Evolutionary conservation across 768 basidiomycete genomes (phyloP), one percentile per base, ranked within the genome.

Genomic region (Hericium rajendrae): DNA sequence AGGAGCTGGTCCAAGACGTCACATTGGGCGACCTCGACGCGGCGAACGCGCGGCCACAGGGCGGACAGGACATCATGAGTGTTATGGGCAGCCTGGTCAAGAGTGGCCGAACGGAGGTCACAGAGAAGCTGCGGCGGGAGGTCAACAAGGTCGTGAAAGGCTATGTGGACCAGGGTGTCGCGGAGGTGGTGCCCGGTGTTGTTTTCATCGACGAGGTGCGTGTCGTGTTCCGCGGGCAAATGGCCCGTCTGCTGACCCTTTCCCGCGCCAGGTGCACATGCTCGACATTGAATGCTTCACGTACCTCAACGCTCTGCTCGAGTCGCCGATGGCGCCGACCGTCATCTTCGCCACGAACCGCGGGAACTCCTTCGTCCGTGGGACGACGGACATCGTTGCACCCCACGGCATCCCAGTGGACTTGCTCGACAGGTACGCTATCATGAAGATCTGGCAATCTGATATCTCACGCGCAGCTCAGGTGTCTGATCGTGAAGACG

Each of bases 251-350:
- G 18, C 49, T 28, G 38, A 57, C 56, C 10, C 18, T 32, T 32
- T 32, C 10, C 28, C 50, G 11, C 10, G 43, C 2, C 65, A 97
- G 94, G 95, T 98, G 22, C 97, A 99, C 74, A 98, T 98, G 95
- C 84, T 99, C 59, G 97, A 99, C 70, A 94, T 98, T 66, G 97
- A 99, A 70, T 97, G 94, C 71, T 99, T 98, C 76, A 97, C 97
- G 4, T 99, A 95, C 73, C 81, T 99, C 39, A 98, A 98, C 71
- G 86, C 93, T 11, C 81, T 97, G 9, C 80, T 99, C 49, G 97
- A 98, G 71, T 94, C 93, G 0, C 85, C 91, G 2, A 92, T 99
- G 85, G 94, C 97, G 3, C 97, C 97, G 0, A 97, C 97, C 4
- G 95, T 99, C 26, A 89, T 99, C 64, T 78, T 98, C 60, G 97